These are phyloP conservation scores for Lenzites betulinus DNA, from an alignment of 768 basidiomycete genomes.

Conservation along the genomic window DNA sequence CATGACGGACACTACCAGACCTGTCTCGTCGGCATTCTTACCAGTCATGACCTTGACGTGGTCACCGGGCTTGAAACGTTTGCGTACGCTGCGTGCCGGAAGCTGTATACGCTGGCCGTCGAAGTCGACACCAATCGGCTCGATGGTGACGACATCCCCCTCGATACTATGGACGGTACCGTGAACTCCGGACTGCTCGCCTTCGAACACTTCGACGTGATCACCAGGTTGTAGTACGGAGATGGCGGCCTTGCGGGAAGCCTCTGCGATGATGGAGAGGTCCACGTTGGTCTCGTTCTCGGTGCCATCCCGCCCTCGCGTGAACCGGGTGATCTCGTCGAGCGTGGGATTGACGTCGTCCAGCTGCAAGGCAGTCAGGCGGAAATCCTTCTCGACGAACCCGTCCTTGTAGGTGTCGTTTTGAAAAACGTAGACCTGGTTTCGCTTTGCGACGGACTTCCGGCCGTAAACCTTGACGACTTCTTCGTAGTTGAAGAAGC, in stretches of 20 bases:
- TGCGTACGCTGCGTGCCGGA: constrained; percentile 86
- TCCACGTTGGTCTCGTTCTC: constrained; percentile 75
- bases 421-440: constrained; percentile 81
- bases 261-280: constrained; percentile 89
- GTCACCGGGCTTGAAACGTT: constrained; percentile 95
- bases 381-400: constrained; percentile 96
- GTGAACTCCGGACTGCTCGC: constrained; percentile 91
- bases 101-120: constrained; percentile 87
- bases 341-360: constrained; percentile 95
- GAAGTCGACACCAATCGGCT: constrained; percentile 77
- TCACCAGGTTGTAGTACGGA: constrained; percentile 96
- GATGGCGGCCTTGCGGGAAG: constrained; percentile 87
- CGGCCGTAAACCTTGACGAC: constrained; percentile 84
- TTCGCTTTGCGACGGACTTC: constrained; percentile 72
- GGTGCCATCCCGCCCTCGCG: constrained; percentile 69
- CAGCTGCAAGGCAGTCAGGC: constrained; percentile 68
- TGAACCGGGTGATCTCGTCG: constrained; percentile 94
- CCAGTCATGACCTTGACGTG: constrained; percentile 99
- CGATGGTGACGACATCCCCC: constrained; percentile 84
- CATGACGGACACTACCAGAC: constrained; percentile 89
- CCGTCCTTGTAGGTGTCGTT: constrained; percentile 94
- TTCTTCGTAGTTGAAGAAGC: constrained; percentile 93
- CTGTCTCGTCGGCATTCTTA: constrained; percentile 92
- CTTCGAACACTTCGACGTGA: constrained; percentile 96
- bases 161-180: constrained; percentile 90